Conservation (phyloP, 106 monocot species). For the Amphibolis antarctica region DNA sequence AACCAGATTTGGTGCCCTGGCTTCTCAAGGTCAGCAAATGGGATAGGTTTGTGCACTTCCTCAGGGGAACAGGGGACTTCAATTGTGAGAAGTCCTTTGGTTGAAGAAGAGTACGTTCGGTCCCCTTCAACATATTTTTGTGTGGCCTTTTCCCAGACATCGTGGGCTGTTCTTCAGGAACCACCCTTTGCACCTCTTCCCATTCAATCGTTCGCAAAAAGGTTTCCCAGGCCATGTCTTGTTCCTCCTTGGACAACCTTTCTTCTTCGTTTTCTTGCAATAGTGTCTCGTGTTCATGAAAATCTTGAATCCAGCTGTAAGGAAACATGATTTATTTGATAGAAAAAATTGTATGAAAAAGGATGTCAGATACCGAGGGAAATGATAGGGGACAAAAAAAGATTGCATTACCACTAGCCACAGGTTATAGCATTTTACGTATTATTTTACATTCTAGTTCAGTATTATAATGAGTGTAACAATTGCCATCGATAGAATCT, state of each 20-base stretch:
- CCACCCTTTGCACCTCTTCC: constrained; percentile 52
- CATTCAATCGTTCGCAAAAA: constrained; percentile 44
- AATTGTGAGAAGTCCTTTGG: constrained; percentile 1
- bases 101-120: background rate
- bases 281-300: constrained; percentile 90
- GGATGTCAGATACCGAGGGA: background rate
- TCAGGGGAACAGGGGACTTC: constrained; percentile 20
- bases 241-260: constrained; percentile 82
- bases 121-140: background rate
- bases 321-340: background rate
- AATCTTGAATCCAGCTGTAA: constrained; percentile 83
- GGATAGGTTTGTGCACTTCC: constrained; percentile 76
- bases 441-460: no score
- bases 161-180: background rate
- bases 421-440: no score
- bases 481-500: no score
- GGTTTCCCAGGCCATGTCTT: constrained; percentile 76
- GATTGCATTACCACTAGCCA: no score
- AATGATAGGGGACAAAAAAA: background rate
- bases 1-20: constrained; percentile 63
- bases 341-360: background rate
- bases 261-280: constrained; percentile 94
- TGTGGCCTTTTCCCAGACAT: constrained; percentile 9
- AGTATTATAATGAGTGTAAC: no score
- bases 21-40: constrained; percentile 84